phyloP scores from a whole-genome alignment of 345 rosid species.

The Jatropha curcas region DNA sequence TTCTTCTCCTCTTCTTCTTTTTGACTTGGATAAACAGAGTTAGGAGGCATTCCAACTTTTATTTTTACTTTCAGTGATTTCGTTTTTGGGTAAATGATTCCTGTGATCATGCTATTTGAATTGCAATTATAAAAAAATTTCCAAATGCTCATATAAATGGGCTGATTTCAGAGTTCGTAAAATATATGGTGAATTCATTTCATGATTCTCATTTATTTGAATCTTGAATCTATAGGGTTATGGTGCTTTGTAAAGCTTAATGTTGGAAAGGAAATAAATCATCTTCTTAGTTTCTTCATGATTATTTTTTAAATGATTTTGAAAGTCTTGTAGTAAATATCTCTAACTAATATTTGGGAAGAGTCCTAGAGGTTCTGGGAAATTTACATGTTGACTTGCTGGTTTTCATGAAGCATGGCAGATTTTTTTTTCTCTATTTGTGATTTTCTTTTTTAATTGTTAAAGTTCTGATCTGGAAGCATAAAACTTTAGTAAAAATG shows the following conservation, averaged over 20 bases:
- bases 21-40: no score
- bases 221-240: background rate
- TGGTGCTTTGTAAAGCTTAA: background rate
- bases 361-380: background rate
- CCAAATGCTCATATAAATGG: no score
- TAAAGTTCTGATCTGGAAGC: background rate
- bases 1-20: no score
- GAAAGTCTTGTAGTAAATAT: background rate
- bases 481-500: constrained; percentile 7
- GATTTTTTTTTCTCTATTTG: background rate
- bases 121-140: no score
- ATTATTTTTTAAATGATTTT: background rate
- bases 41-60: no score
- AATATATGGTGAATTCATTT: no score
- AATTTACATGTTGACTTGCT: background rate
- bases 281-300: background rate
- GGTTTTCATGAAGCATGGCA: background rate
- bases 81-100: no score
- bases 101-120: no score
- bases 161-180: no score
- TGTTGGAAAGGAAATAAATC: background rate
- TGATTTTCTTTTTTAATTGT: background rate
- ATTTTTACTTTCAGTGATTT: no score
- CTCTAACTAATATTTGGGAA: background rate
- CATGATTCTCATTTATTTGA: no score